phyloP scores from a whole-genome alignment of 306 rosid species.

The Prunus mira region DNA sequence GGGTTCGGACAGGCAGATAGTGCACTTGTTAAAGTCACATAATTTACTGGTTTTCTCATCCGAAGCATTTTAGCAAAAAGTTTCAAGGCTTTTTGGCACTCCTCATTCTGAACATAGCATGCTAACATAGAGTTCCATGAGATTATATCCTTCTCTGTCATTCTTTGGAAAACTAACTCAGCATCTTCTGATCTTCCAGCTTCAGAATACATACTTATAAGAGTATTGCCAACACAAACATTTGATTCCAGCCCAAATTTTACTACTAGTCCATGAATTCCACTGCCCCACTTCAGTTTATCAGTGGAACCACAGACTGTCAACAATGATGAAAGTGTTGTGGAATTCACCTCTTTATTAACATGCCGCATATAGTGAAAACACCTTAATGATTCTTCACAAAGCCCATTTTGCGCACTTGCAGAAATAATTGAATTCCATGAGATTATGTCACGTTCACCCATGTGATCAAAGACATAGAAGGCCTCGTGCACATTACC shows the following conservation, averaged over 20 bases:
- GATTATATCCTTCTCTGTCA: conserved; percentile 74
- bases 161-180: conserved; percentile 56
- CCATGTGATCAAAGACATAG: conserved; percentile 65
- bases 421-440: conserved; percentile 92
- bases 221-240: conserved; percentile 69
- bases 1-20: conserved; percentile 68
- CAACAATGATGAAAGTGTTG: conserved; percentile 60
- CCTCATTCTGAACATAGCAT: conserved; percentile 62
- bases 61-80: conserved; percentile 57
- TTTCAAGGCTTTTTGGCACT: conserved; percentile 37
- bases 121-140: conserved; percentile 95
- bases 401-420: conserved; percentile 48
- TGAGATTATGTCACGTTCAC: conserved; percentile 68
- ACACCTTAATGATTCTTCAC: conserved; percentile 53
- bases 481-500: conserved; percentile 53
- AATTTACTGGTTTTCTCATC: conserved; percentile 39
- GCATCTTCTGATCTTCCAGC: conserved; percentile 61
- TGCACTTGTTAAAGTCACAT: conserved; percentile 67
- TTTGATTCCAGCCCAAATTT: conserved; percentile 69
- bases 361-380: conserved; percentile 56
- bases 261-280: conserved; percentile 60
- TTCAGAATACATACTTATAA: conserved; percentile 76
- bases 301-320: conserved; percentile 52
- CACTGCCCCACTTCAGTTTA: conserved; percentile 74
- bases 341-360: conserved; percentile 46